Percentiles rank a stretch among this genome's conserved stretches.
Evolutionary conservation across 2,329 filamentous ascomycete genomes (phyloP).

Genomic region (Xylaria sp.): DNA sequence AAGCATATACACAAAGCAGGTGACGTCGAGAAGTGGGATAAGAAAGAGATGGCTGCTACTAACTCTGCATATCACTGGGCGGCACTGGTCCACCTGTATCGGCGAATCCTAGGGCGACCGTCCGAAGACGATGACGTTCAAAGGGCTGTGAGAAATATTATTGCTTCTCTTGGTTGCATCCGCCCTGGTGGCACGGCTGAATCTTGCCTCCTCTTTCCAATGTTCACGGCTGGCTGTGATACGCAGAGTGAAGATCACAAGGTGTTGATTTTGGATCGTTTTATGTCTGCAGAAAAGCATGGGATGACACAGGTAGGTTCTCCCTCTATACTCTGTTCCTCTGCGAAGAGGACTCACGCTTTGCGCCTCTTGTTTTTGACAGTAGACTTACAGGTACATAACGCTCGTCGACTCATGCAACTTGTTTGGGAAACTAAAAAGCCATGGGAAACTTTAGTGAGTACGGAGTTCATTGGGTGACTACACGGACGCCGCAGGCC

Average conservation of each 20-base stretch:
- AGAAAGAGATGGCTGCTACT: conserved; percentile 73
- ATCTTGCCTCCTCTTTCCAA: conserved; percentile 79
- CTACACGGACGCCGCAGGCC: conserved; percentile 15
- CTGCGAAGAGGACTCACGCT: background rate
- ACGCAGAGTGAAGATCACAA: conserved; percentile 66
- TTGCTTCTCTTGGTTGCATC: conserved; percentile 71
- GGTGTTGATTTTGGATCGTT: conserved; percentile 70
- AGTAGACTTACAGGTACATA: conserved; percentile 58
- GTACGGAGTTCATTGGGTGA: conserved; percentile 76
- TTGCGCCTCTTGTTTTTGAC: conserved; percentile 31
- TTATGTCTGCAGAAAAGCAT: conserved; percentile 75
- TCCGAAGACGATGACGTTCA: conserved; percentile 70
- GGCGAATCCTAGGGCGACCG: conserved; percentile 74
- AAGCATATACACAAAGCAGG: conserved; percentile 60
- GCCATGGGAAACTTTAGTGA: conserved; percentile 75
- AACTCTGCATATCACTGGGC: conserved; percentile 86
- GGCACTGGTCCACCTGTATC: conserved; percentile 78
- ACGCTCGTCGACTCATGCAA: conserved; percentile 74
- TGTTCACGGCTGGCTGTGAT: conserved; percentile 86
- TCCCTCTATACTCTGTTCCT: background rate
- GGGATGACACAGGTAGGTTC: conserved; percentile 78
- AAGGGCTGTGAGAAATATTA: conserved; percentile 70
- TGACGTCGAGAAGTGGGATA: conserved; percentile 68
- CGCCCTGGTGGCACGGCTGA: conserved; percentile 76
- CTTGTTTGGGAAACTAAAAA: conserved; percentile 74